Evolutionary conservation across 768 basidiomycete genomes (phyloP), one percentile per base, ranked within the genome.

Genomic region (Boletus coccyginus): DNA sequence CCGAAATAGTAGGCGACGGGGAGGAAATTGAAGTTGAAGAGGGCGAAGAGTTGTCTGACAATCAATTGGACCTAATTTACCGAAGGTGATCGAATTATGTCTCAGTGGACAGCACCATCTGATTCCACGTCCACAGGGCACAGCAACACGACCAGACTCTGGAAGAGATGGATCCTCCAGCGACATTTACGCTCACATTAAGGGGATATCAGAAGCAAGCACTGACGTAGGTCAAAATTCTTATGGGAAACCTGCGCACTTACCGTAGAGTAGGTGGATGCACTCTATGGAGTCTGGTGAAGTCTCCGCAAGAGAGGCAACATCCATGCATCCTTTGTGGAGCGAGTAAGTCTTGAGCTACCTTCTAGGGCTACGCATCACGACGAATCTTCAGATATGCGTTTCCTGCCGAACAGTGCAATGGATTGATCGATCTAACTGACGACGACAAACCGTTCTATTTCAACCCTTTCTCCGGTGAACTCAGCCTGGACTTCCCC

Each of bases 121-220:
- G 35, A 58, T 48, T 48, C 24, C 38, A 57, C 19, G 24, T 63
- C 46, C 21, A 40, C 52, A 96, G 94, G 66, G 95, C 95, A 2
- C 93, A 94, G 68, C 81, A 80, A 63, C 81, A 92, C 57, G 95
- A 97, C 66, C 80, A 74, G 27, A 74, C 75, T 14, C 81, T 98
- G 77, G 81, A 77, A 19, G 88, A 87, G 69, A 93, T 92, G 85
- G 86, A 94, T 33, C 91, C 94, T 7, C 76, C 85, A 0, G 76
- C 83, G 2, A 83, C 88, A 1, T 98, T 98, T 69, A 78, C 81
- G 1, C 73, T 95, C 36, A 85, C 78, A 3, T 73, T 96, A 29
- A 82, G 92, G 45, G 85, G 85, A 38, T 98, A 98, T 72, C 96
- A 98, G 67, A 96, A 94, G 66, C 96, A 98, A 71, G 96, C 94